Base-by-base conservation (phyloP, 1,139 yeast species). In the Kodamaea anthophila region DNA sequence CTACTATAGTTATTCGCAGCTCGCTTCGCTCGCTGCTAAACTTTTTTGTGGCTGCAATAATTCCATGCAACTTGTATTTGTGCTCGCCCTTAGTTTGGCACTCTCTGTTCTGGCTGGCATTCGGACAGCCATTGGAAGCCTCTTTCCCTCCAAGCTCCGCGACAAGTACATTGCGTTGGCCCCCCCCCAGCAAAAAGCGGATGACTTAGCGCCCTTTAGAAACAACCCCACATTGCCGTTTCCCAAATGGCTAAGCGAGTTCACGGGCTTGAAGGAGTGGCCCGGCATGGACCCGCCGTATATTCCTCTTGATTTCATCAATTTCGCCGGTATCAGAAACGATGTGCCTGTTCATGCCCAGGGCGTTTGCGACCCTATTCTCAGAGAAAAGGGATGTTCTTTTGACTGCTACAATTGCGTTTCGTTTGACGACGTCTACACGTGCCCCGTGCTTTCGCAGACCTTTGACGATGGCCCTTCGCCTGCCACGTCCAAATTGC, bases 381-480 rank as follows among this genome's bases (percentile, higher is more conserved):
- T 71, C 29, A 56, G 58, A 9, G 38, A 37, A 24, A 32, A 31
- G 8, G 30, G 37, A n/a, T 87, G 97, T 49, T 81, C 95, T 0
- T 87, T 85, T 59, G 96, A 87, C 51, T 87, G 97, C 52, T 71
- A 66, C 52, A 73, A 80, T 42, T 87, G 96, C 55, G 74, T 78
- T 11, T 72, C 78, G n/a, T 67, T 60, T 24, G 94, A 83, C 52
- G 97, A 87, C 47, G 74, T 83, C 5, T 71, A 65, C 44, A 74
- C 91, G 1, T 87, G 96, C 51, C 74, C 81, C 1, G 60, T 60
- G 36, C 56, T 88, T 27, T 76, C 88, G 0, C 97, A 88, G 55
- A 81, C 95, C 0, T 88, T 88, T 56, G 98, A 88, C 52, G 97
- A 91, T 53, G 97, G 98, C 0, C 98, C 98, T 1, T 73, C 91